Evolutionary conservation across 768 basidiomycete species (phyloP).

Genomic region (Suillus spraguei): DNA sequence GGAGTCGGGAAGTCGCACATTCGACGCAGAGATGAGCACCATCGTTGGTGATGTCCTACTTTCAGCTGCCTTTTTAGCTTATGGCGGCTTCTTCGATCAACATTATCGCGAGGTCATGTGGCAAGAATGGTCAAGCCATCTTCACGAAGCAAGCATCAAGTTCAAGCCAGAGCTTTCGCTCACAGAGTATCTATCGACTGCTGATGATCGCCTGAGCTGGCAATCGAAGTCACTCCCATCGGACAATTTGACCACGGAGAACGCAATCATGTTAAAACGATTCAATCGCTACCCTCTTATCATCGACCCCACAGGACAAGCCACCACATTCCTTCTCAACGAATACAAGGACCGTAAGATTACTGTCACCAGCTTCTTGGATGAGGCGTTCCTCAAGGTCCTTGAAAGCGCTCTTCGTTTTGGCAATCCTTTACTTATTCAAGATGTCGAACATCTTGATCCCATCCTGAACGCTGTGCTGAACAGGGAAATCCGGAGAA

Average conservation of each 20-base stretch:
- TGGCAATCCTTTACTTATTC: constrained; percentile 95
- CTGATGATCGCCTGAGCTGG: constrained; percentile 95
- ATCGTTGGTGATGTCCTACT: constrained; percentile 96
- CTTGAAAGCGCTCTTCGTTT: constrained; percentile 98
- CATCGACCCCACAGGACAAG: constrained; percentile 98
- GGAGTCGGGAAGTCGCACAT: constrained; percentile 93
- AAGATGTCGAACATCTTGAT: constrained; percentile 97
- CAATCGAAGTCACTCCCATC: constrained; percentile 95
- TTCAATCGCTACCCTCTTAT: constrained; percentile 98
- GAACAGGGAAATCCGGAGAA: constrained; percentile 94
- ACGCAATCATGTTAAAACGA: constrained; percentile 99
- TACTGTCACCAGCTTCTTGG: constrained; percentile 97
- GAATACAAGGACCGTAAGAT: constrained; percentile 97
- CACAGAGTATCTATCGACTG: constrained; percentile 95
- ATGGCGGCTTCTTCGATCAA: constrained; percentile 98
- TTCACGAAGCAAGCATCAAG: constrained; percentile 86
- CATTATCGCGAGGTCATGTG: constrained; percentile 97
- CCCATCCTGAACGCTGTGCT: constrained; percentile 97
- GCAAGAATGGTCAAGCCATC: constrained; percentile 92
- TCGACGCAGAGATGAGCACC: constrained; percentile 98
- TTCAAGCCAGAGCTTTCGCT: constrained; percentile 92
- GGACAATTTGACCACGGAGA: constrained; percentile 95
- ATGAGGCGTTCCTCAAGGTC: constrained; percentile 98
- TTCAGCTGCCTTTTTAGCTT: constrained; percentile 95
- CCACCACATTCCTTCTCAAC: constrained; percentile 90